Conservation (phyloP, 768 basidiomycete species). For the Mycena belliarum region DNA sequence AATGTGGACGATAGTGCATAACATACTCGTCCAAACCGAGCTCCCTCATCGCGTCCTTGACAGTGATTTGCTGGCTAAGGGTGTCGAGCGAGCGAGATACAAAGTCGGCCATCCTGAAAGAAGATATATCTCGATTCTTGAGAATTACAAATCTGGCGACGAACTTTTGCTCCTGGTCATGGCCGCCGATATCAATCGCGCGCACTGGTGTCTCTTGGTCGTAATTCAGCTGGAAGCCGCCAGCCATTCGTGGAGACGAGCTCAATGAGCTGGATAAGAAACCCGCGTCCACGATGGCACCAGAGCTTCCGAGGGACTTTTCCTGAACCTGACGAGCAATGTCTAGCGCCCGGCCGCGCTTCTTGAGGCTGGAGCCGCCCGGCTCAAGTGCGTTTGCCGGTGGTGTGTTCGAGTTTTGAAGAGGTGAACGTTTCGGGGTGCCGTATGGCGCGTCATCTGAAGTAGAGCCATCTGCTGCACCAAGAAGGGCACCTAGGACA, state of each 20-base stretch:
- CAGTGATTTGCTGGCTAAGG: slow-evolving; percentile 51
- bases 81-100: slow-evolving; percentile 63
- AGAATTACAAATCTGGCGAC: not conserved
- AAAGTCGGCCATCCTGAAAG: slow-evolving; percentile 58
- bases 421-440: not conserved
- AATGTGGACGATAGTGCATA: not conserved
- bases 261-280: slow-evolving; percentile 24
- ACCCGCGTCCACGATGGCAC: slow-evolving; percentile 17
- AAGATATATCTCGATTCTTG: not conserved
- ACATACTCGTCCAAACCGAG: slow-evolving; percentile 53
- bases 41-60: slow-evolving; percentile 51
- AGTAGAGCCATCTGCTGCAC: not conserved
- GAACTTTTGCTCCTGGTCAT: slow-evolving; percentile 55
- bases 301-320: not conserved
- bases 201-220: slow-evolving; percentile 50
- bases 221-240: slow-evolving; percentile 50
- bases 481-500: slow-evolving; percentile 9
- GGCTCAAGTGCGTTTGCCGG: slow-evolving; percentile 7
- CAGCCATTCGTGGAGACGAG: slow-evolving; percentile 16
- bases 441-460: not conserved
- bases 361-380: slow-evolving; percentile 15
- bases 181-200: slow-evolving; percentile 54
- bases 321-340: slow-evolving; percentile 14
- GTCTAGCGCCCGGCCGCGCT: slow-evolving; percentile 11
- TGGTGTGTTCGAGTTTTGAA: slow-evolving; percentile 1